Percentiles rank a stretch among this genome's conserved stretches.
These are phyloP conservation scores for Penicillium herquei DNA, from an alignment of 495 filamentous ascomycete species.

Conservation along the genomic window DNA sequence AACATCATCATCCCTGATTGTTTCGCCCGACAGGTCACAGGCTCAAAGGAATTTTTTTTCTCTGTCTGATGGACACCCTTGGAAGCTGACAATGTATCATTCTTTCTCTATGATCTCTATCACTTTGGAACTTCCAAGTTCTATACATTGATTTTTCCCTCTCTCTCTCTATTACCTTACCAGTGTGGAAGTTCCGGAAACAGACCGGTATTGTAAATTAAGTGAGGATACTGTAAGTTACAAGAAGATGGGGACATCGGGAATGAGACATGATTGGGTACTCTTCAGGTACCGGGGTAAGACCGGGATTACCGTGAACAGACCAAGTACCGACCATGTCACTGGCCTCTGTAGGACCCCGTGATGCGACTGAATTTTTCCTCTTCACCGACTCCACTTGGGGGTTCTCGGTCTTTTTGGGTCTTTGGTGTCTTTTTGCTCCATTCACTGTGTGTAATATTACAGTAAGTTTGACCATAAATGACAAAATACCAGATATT, in stretches of 20 bases:
- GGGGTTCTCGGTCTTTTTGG: background rate
- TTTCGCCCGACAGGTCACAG: constrained; percentile 5
- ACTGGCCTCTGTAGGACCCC: constrained; percentile 10
- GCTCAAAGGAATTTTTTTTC: background rate
- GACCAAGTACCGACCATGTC: background rate
- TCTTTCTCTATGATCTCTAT: background rate
- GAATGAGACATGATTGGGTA: background rate
- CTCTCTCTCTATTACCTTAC: too few species aligned
- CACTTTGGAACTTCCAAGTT: background rate
- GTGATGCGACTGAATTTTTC: constrained; percentile 31
- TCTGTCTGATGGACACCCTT: background rate
- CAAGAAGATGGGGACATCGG: background rate
- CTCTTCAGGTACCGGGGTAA: constrained; percentile 1
- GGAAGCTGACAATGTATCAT: background rate
- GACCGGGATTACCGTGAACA: background rate
- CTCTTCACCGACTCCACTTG: constrained; percentile 8
- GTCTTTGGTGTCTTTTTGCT: constrained; percentile 18
- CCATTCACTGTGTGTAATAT: constrained; percentile 14
- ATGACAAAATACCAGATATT: background rate
- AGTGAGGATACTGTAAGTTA: background rate
- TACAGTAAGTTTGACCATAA: constrained; percentile 13
- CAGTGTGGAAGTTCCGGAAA: background rate
- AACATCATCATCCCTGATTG: background rate
- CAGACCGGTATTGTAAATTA: constrained; percentile 2
- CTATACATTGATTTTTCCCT: background rate